Evolutionary conservation across 2,329 filamentous ascomycete genomes (phyloP), one percentile per base, ranked within the genome.

Genomic region (Monilinia fructicola): DNA sequence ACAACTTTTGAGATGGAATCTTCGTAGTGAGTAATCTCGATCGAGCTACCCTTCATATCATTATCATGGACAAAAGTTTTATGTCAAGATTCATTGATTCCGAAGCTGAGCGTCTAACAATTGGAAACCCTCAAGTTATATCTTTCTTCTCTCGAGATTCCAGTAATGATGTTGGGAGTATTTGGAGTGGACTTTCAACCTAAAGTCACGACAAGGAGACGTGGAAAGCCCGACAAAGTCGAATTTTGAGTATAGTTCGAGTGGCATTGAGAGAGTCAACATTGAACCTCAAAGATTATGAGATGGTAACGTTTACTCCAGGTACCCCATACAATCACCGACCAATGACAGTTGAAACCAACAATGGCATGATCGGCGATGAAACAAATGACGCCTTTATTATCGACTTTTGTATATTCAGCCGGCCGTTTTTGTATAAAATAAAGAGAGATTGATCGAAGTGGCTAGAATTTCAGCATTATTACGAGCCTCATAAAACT

Each of bases 261-360:
- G 10, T 16, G 6, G 65, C 69, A 21, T 56, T 71, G 9, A 63
- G 6, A 48, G 64, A 69, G 26, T 68, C 68, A 3, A 59, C 65
- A n/a, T 52, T 71, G 6, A 70, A 69, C 42, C 48, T 69, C 18
- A 66, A 67, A 28, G 64, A 68, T 48, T 71, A 71, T 56, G 67
- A 71, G 50, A 67, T 67, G 52, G 62, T 68, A 4, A 40, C 60
- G 2, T 67, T 65, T 50, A 18, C 48, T 23, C 68, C 63, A n/a
- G 68, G 64, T 12, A 69, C 68, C 3, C 54, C 28, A 42, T 71
- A 65, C 38, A 66, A 71, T 28, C 23, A 28, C 5, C 40, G 48
- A 3, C 66, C 48, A 0, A 71, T 71, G 69, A 48, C 26, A 53
- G 67, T 60, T 31, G 65, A 70, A 38, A 58, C 40, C 31, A 54